phyloP scores from a whole-genome alignment of 495 filamentous ascomycete genomes.

The Penicillium soppii region DNA sequence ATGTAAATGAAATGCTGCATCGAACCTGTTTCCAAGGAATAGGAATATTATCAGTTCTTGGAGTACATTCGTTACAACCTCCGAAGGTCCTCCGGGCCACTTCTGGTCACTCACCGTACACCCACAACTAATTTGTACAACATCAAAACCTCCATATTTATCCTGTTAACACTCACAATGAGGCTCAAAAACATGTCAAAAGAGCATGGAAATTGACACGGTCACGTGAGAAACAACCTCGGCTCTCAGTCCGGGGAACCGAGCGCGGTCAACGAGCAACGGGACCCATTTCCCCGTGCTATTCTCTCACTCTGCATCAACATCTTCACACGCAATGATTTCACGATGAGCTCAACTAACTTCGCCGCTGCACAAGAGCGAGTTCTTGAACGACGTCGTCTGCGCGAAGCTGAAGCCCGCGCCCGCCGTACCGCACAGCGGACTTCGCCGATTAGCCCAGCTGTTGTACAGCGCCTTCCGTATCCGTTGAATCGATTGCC shows the following conservation, averaged over 20 bases:
- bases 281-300: slow-evolving; percentile 11
- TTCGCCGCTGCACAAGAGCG: slow-evolving; percentile 86
- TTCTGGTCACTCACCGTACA: background rate
- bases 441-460: slow-evolving; percentile 54
- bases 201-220: background rate
- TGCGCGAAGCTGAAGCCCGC: slow-evolving; percentile 62
- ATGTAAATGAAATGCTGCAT: too few relatives aligned
- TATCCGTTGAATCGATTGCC: slow-evolving; percentile 63
- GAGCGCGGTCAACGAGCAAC: slow-evolving; percentile 18
- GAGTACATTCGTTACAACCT: too few relatives aligned
- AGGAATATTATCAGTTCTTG: too few relatives aligned
- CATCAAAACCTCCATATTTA: background rate
- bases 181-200: background rate
- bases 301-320: slow-evolving; percentile 2
- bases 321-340: slow-evolving; percentile 31
- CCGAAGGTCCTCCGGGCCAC: background rate
- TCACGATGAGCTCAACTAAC: slow-evolving; percentile 68
- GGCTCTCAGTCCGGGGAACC: slow-evolving; percentile 38
- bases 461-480: slow-evolving; percentile 56
- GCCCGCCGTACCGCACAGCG: slow-evolving; percentile 55
- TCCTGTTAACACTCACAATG: background rate
- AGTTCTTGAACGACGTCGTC: slow-evolving; percentile 72
- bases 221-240: slow-evolving; percentile 23
- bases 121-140: background rate
- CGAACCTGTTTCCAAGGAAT: too few relatives aligned